A percentile compares a stretch with the other conserved stretches of the same genome.
These are phyloP conservation scores for Podaxis rugospora DNA, from an alignment of 768 basidiomycete genomes.

Conservation along the genomic window DNA sequence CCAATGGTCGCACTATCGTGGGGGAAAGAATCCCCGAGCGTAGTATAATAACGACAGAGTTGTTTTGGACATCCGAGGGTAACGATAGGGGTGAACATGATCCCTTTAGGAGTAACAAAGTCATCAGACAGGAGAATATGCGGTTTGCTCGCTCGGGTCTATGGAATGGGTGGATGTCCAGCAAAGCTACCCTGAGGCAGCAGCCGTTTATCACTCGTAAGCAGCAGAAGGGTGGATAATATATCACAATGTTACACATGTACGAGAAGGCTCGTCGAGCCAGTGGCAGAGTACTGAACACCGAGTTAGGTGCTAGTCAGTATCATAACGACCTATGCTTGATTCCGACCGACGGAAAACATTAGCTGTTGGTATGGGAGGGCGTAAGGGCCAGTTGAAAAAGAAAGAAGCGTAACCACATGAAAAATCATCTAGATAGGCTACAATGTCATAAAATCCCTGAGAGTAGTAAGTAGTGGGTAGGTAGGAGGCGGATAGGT, in stretches of 20 bases:
- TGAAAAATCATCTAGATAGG: conserved; percentile 2
- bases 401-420: not conserved
- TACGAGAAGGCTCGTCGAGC: not conserved
- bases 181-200: not conserved
- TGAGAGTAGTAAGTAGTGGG: not conserved
- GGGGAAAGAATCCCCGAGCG: too few relatives aligned
- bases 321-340: not conserved
- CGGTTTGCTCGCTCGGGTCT: too few relatives aligned
- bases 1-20: too few relatives aligned
- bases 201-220: not conserved
- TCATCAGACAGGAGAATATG: too few relatives aligned
- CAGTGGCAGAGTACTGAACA: not conserved
- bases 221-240: not conserved
- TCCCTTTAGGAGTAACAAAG: too few relatives aligned
- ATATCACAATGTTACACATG: not conserved
- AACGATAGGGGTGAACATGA: too few relatives aligned
- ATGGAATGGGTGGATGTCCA: too few relatives aligned
- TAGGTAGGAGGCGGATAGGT: not conserved
- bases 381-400: not conserved
- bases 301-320: not conserved
- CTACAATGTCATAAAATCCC: conserved; percentile 6
- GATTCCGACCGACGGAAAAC: too few relatives aligned
- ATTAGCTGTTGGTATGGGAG: too few relatives aligned
- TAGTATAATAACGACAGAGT: too few relatives aligned
- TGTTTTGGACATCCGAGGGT: too few relatives aligned